Percentiles rank a stretch among this genome's conserved stretches.
phyloP scores from a whole-genome alignment of 768 basidiomycete species.

The Leccinum olivaceopallidum region DNA sequence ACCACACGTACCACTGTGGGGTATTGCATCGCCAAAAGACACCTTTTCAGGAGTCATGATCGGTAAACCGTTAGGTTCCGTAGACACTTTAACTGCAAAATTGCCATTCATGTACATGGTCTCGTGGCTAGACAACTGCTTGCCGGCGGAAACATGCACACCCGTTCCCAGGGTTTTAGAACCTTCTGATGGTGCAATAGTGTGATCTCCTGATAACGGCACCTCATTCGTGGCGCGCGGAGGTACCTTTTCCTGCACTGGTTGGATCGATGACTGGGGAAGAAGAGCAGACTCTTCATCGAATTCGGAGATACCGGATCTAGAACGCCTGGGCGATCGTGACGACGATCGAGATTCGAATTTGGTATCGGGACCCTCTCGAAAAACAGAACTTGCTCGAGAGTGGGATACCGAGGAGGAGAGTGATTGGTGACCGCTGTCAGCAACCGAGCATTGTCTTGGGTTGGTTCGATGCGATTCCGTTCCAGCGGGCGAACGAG shows the following conservation, averaged over 20 bases:
- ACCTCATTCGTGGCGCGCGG: slow-evolving; percentile 15
- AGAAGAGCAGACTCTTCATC: slow-evolving; percentile 23
- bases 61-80: slow-evolving; percentile 15
- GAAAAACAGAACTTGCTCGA: slow-evolving; percentile 30
- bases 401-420: slow-evolving; percentile 24
- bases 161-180: slow-evolving; percentile 21
- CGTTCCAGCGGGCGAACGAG: slow-evolving; percentile 14
- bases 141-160: slow-evolving; percentile 13
- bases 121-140: slow-evolving; percentile 25
- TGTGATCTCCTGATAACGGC: slow-evolving; percentile 11
- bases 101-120: slow-evolving; percentile 23
- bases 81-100: slow-evolving; percentile 13
- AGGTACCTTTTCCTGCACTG: slow-evolving; percentile 39
- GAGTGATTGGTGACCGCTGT: slow-evolving; percentile 19
- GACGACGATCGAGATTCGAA: slow-evolving; percentile 48
- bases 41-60: slow-evolving; percentile 10
- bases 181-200: slow-evolving; percentile 19
- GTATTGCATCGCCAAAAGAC: slow-evolving; percentile 9
- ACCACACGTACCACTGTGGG: slow-evolving; percentile 18
- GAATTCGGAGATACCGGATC: slow-evolving; percentile 30
- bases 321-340: slow-evolving; percentile 45
- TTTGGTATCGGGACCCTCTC: slow-evolving; percentile 34
- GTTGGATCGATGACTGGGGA: slow-evolving; percentile 20
- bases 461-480: slow-evolving; percentile 7
- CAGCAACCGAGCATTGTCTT: slow-evolving; percentile 5